Conservation (phyloP, 352 stramenopile species). For the Thalassiosira mediterranea region DNA sequence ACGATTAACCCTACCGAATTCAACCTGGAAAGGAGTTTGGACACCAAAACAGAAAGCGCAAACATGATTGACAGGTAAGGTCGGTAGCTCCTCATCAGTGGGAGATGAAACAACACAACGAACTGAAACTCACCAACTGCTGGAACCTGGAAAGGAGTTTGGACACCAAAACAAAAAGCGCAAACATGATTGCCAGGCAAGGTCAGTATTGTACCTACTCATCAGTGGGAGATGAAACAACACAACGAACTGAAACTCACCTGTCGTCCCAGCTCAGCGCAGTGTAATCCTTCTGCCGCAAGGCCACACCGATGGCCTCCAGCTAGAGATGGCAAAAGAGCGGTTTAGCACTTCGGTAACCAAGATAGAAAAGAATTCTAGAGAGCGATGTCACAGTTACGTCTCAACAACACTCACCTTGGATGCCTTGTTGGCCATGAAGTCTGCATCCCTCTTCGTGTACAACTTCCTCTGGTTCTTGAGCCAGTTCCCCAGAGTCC, state of each 20-base stretch:
- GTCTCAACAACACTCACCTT: not conserved
- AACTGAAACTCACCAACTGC: conserved; percentile 30
- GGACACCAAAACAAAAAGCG: not conserved
- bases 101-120: not conserved
- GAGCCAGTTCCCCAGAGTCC: conserved; percentile 50
- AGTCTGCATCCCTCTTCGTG: conserved; percentile 50
- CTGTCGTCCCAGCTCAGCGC: conserved; percentile 35
- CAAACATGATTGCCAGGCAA: not conserved
- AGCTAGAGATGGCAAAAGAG: not conserved
- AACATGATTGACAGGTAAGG: not conserved
- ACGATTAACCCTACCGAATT: conserved; percentile 25
- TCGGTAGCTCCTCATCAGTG: not conserved
- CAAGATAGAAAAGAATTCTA: too few relatives aligned
- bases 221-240: not conserved
- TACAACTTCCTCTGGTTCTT: conserved; percentile 41
- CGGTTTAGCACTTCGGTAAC: not conserved
- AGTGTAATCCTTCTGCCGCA: conserved; percentile 18
- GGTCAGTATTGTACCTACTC: conserved; percentile 7
- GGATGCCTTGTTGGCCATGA: conserved; percentile 23
- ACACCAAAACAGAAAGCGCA: not conserved
- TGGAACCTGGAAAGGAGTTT: conserved; percentile 24
- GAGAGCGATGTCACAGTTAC: not conserved
- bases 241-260: conserved; percentile 17
- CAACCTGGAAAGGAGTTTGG: conserved; percentile 6
- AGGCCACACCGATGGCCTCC: conserved; percentile 48